phyloP scores from a whole-genome alignment of 2,329 filamentous ascomycete species.

The Alternaria postmessia region DNA sequence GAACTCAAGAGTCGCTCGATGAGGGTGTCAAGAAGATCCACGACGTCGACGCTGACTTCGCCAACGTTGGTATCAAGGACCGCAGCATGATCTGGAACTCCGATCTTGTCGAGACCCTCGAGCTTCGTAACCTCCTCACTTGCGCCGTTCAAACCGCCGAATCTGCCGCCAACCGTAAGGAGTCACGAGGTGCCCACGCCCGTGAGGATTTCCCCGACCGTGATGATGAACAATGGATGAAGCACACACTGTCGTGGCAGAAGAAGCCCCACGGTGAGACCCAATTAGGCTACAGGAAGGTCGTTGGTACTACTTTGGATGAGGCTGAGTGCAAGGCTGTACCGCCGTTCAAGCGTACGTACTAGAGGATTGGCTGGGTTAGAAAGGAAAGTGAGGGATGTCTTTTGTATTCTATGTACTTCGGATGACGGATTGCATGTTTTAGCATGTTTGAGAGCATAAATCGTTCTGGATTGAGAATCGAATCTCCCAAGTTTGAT shows the following conservation, averaged over 20 bases:
- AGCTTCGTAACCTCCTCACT: slow-evolving; percentile 92
- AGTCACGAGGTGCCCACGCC: slow-evolving; percentile 95
- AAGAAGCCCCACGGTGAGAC: slow-evolving; percentile 88
- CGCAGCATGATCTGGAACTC: slow-evolving; percentile 99
- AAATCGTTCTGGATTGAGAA: slow-evolving; percentile 1
- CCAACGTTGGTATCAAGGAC: slow-evolving; percentile 92
- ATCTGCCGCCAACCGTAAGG: slow-evolving; percentile 91
- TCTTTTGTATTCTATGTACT: slow-evolving; percentile 49
- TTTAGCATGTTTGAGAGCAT: slow-evolving; percentile 14
- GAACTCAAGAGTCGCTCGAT: slow-evolving; percentile 90
- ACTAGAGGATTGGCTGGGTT: slow-evolving; percentile 62
- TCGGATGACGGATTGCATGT: slow-evolving; percentile 34
- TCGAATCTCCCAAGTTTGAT: slow-evolving; percentile 4
- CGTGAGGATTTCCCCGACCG: slow-evolving; percentile 96
- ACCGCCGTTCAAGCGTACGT: slow-evolving; percentile 94
- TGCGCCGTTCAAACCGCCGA: slow-evolving; percentile 96
- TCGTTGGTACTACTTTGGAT: slow-evolving; percentile 84
- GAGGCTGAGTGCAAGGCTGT: slow-evolving; percentile 96
- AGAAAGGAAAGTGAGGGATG: slow-evolving; percentile 5
- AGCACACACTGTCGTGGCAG: slow-evolving; percentile 97
- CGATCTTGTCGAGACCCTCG: slow-evolving; percentile 93
- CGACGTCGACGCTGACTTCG: slow-evolving; percentile 81
- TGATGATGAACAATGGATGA: slow-evolving; percentile 98
- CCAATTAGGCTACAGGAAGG: slow-evolving; percentile 84
- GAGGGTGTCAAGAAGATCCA: slow-evolving; percentile 90